Evolutionary conservation across 2,329 filamentous ascomycete species (phyloP).

Genomic region (Diaporthe sp.): DNA sequence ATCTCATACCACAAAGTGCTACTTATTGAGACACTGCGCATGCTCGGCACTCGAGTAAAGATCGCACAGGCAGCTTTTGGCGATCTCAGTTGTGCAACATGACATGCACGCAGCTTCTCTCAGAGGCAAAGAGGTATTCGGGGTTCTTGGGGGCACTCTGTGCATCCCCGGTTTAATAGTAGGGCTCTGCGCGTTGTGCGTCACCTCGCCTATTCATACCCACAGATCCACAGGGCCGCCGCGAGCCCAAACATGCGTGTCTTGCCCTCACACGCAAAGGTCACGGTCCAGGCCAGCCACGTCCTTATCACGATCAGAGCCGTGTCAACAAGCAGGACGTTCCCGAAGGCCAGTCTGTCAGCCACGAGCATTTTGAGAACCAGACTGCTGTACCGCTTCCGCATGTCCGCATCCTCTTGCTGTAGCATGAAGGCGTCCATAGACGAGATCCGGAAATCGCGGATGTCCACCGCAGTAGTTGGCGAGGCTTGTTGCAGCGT

Average conservation of each 20-base stretch:
- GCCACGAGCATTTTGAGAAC: slow-evolving; percentile 61
- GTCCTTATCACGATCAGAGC: slow-evolving; percentile 52
- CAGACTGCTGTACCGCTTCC: slow-evolving; percentile 53
- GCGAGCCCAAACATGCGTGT: slow-evolving; percentile 31
- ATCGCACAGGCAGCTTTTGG: slow-evolving; percentile 35
- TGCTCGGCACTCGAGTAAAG: neutral
- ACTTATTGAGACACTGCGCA: slow-evolving; percentile 31
- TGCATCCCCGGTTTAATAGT: neutral
- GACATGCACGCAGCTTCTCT: neutral
- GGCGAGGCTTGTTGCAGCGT: slow-evolving; percentile 21
- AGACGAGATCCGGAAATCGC: slow-evolving; percentile 62
- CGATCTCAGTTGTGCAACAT: slow-evolving; percentile 26
- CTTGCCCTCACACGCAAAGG: slow-evolving; percentile 34
- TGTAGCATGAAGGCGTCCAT: slow-evolving; percentile 65
- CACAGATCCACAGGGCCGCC: slow-evolving; percentile 11
- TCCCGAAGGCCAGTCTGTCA: slow-evolving; percentile 57
- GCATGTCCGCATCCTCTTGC: slow-evolving; percentile 48
- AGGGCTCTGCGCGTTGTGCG: neutral
- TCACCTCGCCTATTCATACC: slow-evolving; percentile 24
- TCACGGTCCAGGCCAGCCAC: slow-evolving; percentile 51
- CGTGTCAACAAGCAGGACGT: slow-evolving; percentile 50
- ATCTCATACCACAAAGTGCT: neutral
- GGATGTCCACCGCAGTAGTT: slow-evolving; percentile 55
- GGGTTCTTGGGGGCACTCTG: neutral
- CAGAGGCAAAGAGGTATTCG: neutral